Base-by-base conservation (phyloP, 495 filamentous ascomycete genomes). In the Geopyxis carbonaria region DNA sequence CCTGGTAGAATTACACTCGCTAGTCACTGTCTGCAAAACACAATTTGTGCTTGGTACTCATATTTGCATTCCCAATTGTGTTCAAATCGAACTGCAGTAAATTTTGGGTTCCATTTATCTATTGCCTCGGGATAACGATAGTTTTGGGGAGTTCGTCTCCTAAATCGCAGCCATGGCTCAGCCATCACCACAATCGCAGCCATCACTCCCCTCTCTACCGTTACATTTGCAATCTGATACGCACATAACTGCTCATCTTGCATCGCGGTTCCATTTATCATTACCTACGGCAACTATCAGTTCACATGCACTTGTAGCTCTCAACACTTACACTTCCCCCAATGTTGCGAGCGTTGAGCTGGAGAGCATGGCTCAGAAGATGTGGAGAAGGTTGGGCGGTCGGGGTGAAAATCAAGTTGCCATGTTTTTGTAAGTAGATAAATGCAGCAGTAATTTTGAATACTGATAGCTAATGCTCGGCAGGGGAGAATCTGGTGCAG, bases 141-240 rank as follows among this genome's bases (percentile, higher is more conserved):
- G n/a, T n/a, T n/a, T n/a, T n/a, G n/a, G n/a, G n/a, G n/a, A n/a
- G n/a, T 31, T 31, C n/a, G n/a, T 31, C 20, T 22, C 34, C 9
- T 14, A 4, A 5, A 34, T 16, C 27, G 36, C 19, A 37, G 49
- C 33, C 30, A 56, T 56, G 53, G 53, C 53, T 33, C 54, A 51
- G 31, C 52, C 43, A 45, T 38, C 72, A 51, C 72, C 80, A 45
- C 80, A 93, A 58, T 76, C 78, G n/a, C 84, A 93, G 57, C 69
- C 83, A 24, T 93, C 87, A 22, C 66, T 97, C 29, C 81, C 85
- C 22, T 75, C 83, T 20, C 63, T 97, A 38, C 89, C 89, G 22
- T 67, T 77, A 23, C 89, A 97, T 67, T 68, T 86, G 22, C 89
- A 95, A 62, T 93, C 86, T 39, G 89, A 95, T 61, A 94, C 87